A percentile compares a stretch with the other conserved stretches of the same genome.
Evolutionary conservation across 768 basidiomycete genomes (phyloP).

Genomic region (Clitopilus hobsonii): DNA sequence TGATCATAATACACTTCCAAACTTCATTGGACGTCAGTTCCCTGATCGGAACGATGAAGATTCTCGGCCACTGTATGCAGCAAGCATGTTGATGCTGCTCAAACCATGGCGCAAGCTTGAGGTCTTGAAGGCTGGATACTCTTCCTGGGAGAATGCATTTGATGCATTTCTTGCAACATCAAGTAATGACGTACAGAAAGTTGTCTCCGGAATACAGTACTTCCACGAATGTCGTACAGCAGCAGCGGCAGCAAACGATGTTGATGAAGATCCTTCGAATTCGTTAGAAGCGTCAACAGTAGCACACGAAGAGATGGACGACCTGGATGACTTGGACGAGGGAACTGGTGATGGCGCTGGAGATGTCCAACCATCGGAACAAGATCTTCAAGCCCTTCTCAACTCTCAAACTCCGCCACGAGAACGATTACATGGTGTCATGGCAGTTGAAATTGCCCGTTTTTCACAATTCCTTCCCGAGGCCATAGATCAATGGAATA

Average conservation of each 20-base stretch:
- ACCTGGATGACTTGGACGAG: no score
- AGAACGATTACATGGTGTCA: not conserved
- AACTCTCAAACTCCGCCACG: not conserved
- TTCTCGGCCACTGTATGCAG: constrained; percentile 23
- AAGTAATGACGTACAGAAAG: no score
- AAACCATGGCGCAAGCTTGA: constrained; percentile 30
- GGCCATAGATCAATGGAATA: not conserved
- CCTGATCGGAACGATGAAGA: constrained; percentile 21
- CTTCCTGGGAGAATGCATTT: no score
- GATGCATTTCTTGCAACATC: no score
- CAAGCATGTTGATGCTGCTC: constrained; percentile 28
- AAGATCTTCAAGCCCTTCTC: not conserved
- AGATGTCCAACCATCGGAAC: no score
- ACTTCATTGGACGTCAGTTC: constrained; percentile 31
- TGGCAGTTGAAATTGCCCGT: not conserved
- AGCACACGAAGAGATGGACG: no score
- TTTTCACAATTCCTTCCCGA: not conserved
- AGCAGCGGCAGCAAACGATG: no score
- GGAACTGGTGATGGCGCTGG: no score
- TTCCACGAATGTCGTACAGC: no score
- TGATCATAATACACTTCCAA: constrained; percentile 27
- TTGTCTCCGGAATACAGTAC: no score
- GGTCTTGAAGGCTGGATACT: constrained; percentile 11
- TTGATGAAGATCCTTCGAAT: no score
- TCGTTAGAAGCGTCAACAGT: no score